These are phyloP conservation scores for Linnemannia schmuckeri DNA, from an alignment of 192 early-diverging fungal genomes.

Conservation along the genomic window DNA sequence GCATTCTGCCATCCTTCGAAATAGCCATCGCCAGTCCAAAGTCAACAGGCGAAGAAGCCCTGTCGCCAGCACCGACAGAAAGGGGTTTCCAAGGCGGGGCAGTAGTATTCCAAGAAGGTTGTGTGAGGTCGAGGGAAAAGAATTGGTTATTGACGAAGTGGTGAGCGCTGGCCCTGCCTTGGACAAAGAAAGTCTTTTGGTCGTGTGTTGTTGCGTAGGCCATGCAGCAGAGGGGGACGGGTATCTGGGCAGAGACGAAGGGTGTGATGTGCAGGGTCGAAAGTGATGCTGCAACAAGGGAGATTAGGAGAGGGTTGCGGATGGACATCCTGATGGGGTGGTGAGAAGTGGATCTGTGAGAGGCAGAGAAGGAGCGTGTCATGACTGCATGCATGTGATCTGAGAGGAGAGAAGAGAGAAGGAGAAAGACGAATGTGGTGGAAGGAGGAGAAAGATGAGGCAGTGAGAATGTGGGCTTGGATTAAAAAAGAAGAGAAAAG, in stretches of 20 bases:
- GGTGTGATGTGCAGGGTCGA: neutral
- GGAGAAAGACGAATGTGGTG: neutral
- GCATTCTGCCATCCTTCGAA: neutral
- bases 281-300: neutral
- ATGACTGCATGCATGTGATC: neutral
- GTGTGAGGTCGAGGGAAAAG: conserved; percentile 16
- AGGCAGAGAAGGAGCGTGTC: neutral
- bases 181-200: conserved; percentile 10
- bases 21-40: neutral
- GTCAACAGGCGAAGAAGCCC: neutral
- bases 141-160: neutral
- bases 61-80: neutral
- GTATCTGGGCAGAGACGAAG: neutral
- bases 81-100: neutral
- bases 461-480: neutral
- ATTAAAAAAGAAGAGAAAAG: neutral
- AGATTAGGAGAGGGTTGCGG: neutral
- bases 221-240: neutral
- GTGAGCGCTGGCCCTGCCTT: neutral
- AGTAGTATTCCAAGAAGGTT: conserved; percentile 1
- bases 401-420: neutral
- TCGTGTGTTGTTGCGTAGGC: conserved; percentile 17
- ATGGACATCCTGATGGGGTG: neutral
- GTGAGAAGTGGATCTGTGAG: neutral
- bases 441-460: neutral